Evolutionary conservation across 23 red algal genomes (phyloP), one percentile per base, ranked within the genome.

Genomic region (Gracilaria domingensis): DNA sequence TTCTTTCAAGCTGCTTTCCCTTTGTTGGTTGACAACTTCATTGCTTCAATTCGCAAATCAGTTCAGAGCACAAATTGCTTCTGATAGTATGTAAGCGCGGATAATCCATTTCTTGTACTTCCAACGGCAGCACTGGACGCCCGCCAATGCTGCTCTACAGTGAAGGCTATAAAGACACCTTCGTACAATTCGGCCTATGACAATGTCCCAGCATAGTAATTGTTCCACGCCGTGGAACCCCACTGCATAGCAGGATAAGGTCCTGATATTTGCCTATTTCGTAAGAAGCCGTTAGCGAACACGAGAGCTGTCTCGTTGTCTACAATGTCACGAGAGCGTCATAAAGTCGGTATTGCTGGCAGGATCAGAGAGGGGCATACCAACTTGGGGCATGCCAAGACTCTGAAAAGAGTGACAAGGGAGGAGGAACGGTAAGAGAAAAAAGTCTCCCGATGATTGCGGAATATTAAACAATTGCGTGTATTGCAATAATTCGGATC

Each of bases 401-500:
- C n/a, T n/a, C n/a, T n/a, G n/a, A n/a, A 16, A 62, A 18, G 59
- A 30, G 24, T 62, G 59, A 30, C 59, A 69, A 69, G 16, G 32
- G 26, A 36, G 38, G 64, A 36, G 9, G 12, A 64, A 64, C 56
- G 64, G 32, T 14, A 55, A 16, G 51, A 55, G 17, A 20, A 55
- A 55, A 55, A 18, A 55, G 42, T 55, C 12, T 69, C 64, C 32
- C 64, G 32, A 37, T 37, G 64, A 36, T 69, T 32, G 64, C 33
- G 64, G 16, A 69, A 69, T 69, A 69, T 17, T 69, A 34, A 69
- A 69, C 64, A 69, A 36, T 69, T 32, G 64, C 64, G 13, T 69
- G 64, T 37, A 37, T 69, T 69, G 64, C 64, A 36, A 69, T 36
- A 69, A 36, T 69, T 69, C 20, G 64, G 64, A 51, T 77, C 72